Percentiles rank a stretch among this genome's conserved stretches.
phyloP scores from a whole-genome alignment of 768 basidiomycete species.

The Hydnomerulius pinastri region DNA sequence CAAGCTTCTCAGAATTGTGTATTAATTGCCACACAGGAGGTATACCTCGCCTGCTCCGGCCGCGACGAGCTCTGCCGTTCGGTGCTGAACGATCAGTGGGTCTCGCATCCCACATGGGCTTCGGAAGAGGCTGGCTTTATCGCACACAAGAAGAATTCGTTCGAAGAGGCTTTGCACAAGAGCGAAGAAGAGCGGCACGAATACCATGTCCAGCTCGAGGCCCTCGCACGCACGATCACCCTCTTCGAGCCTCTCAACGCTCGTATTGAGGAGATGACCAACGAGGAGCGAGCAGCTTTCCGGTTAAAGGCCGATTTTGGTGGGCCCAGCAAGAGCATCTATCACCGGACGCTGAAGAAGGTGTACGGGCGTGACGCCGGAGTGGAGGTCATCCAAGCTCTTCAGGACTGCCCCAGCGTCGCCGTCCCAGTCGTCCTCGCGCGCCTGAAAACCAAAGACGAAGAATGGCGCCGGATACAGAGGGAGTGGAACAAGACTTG shows the following conservation, averaged over 20 bases:
- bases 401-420: conserved; percentile 90
- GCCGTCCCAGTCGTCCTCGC: conserved; percentile 89
- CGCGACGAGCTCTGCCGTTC: conserved; percentile 94
- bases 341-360: conserved; percentile 91
- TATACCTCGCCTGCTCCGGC: conserved; percentile 87
- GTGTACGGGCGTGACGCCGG: conserved; percentile 86
- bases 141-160: conserved; percentile 94
- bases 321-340: conserved; percentile 83
- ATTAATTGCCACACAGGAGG: conserved; percentile 58
- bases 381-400: conserved; percentile 73
- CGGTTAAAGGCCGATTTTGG: conserved; percentile 86
- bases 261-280: conserved; percentile 85
- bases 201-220: conserved; percentile 94
- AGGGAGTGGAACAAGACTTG: conserved; percentile 96
- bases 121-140: conserved; percentile 95
- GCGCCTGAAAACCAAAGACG: conserved; percentile 90
- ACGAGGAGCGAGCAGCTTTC: conserved; percentile 81
- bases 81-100: conserved; percentile 97
- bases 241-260: conserved; percentile 84
- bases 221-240: conserved; percentile 85
- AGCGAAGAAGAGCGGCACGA: conserved; percentile 98
- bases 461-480: conserved; percentile 94
- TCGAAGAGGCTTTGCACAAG: conserved; percentile 94
- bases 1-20: background rate
- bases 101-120: conserved; percentile 98